These are phyloP conservation scores for Oryza australiensis DNA, from an alignment of 176 grass and related monocot genomes.

Conservation along the genomic window DNA sequence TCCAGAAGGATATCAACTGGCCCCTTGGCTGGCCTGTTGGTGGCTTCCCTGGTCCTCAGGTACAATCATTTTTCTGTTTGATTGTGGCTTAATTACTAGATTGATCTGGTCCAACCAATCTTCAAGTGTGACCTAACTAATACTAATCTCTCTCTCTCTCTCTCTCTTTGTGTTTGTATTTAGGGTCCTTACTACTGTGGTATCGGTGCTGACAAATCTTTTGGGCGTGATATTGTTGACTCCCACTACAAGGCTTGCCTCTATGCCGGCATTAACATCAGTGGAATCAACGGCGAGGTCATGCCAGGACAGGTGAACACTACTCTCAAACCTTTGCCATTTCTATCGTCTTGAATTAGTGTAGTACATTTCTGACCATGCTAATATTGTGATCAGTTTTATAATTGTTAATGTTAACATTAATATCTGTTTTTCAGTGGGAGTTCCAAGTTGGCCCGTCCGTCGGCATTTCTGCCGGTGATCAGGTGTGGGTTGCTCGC, in stretches of 20 bases:
- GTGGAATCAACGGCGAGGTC: slow-evolving; percentile 97
- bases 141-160: neutral
- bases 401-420: neutral
- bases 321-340: neutral
- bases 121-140: slow-evolving; percentile 22
- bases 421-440: slow-evolving; percentile 60
- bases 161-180: neutral
- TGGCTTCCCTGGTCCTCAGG: slow-evolving; percentile 96
- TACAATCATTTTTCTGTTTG: slow-evolving; percentile 19
- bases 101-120: neutral
- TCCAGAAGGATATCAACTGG: slow-evolving; percentile 94
- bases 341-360: neutral
- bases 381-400: slow-evolving; percentile 3
- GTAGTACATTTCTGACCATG: neutral
- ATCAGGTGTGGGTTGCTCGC: slow-evolving; percentile 85
- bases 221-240: slow-evolving; percentile 92
- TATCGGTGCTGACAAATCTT: slow-evolving; percentile 81
- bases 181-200: slow-evolving; percentile 97
- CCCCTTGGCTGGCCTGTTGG: slow-evolving; percentile 96
- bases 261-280: slow-evolving; percentile 88
- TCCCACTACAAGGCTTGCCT: slow-evolving; percentile 95
- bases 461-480: slow-evolving; percentile 79
- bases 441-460: slow-evolving; percentile 94
- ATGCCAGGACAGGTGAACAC: slow-evolving; percentile 92
- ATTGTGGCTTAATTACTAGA: neutral